A percentile compares a stretch with the other conserved stretches of the same genome.
Conservation (phyloP, 352 stramenopile genomes). For the Phytophthora sojae region DNA sequence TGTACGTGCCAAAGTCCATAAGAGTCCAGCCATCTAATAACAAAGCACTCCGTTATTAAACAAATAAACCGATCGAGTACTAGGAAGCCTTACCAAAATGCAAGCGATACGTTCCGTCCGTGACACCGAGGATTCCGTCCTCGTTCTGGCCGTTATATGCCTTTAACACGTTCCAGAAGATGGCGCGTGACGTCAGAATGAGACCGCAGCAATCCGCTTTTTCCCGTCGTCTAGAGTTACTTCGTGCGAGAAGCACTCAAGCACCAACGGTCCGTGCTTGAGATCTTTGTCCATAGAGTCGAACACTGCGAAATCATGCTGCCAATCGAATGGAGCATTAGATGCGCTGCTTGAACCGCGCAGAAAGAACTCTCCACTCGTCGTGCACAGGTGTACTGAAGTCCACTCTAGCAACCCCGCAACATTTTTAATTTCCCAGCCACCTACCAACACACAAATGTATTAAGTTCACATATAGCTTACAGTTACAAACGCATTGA, state of each 20-base stretch:
- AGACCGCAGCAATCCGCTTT: neutral
- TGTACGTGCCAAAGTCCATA: neutral
- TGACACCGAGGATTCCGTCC: neutral
- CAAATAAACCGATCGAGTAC: neutral
- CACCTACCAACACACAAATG: neutral
- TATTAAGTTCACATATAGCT: neutral
- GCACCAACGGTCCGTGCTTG: neutral
- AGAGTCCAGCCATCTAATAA: neutral
- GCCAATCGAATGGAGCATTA: neutral
- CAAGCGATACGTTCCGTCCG: neutral
- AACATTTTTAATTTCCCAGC: constrained; percentile 19
- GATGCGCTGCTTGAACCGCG: neutral
- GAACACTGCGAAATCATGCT: neutral
- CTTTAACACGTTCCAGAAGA: neutral
- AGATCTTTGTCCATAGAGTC: constrained; percentile 3
- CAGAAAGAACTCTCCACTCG: constrained; percentile 7
- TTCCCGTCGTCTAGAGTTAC: constrained; percentile 7
- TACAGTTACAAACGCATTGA: too few relatives aligned
- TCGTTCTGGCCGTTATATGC: neutral
- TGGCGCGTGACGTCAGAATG: neutral
- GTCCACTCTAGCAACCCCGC: constrained; percentile 18
- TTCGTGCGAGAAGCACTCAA: constrained; percentile 14
- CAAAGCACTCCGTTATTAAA: neutral
- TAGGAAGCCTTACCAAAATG: neutral
- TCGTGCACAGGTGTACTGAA: constrained; percentile 8